Conservation (phyloP, 106 monocot species). For the Ottelia alismoides region DNA sequence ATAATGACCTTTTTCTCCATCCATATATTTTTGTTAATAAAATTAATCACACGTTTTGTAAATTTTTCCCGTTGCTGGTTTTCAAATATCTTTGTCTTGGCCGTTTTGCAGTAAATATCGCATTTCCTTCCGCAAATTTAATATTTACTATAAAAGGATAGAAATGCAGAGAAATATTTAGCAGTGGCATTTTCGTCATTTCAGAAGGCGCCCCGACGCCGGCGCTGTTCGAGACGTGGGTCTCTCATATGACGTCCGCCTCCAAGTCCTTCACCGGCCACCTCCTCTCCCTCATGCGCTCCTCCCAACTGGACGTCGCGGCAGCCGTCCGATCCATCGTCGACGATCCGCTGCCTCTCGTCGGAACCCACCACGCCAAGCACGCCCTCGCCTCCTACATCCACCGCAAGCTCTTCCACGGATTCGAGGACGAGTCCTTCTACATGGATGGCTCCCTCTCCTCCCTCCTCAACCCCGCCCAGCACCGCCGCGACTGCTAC, state of each 20-base stretch:
- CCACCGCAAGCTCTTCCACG: slow-evolving; percentile 50
- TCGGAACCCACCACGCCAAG: slow-evolving; percentile 38
- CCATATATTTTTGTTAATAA: too few relatives aligned
- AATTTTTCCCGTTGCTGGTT: too few relatives aligned
- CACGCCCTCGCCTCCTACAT: slow-evolving; percentile 76
- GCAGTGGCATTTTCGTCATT: background rate
- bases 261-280: slow-evolving; percentile 58
- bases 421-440: slow-evolving; percentile 96
- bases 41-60: too few relatives aligned
- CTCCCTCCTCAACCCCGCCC: slow-evolving; percentile 59
- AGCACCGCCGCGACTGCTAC: slow-evolving; percentile 62
- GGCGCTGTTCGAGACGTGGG: slow-evolving; percentile 54
- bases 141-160: too few relatives aligned
- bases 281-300: slow-evolving; percentile 73
- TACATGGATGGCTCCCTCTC: slow-evolving; percentile 87
- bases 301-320: slow-evolving; percentile 63
- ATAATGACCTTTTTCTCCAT: too few relatives aligned
- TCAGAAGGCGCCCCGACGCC: slow-evolving; percentile 22
- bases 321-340: slow-evolving; percentile 46
- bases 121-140: too few relatives aligned
- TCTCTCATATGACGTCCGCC: slow-evolving; percentile 48
- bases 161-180: background rate
- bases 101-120: too few relatives aligned
- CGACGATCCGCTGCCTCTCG: background rate
- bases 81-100: too few relatives aligned